phyloP scores from a whole-genome alignment of 208 protist genomes.

The Blastocrithidia nonstop region DNA sequence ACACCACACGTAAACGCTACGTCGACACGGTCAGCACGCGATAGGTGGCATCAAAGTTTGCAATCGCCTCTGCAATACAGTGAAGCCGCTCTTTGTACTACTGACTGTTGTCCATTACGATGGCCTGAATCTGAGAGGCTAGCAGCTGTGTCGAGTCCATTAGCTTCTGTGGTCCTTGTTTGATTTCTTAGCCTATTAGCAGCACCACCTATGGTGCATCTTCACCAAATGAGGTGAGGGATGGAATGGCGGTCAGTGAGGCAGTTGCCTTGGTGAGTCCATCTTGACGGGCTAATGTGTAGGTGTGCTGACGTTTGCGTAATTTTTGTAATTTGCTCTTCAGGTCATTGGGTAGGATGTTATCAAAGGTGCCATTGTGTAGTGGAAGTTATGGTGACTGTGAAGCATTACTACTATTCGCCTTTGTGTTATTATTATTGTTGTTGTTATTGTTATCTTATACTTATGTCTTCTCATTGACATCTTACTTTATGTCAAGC shows the following conservation, averaged over 20 bases:
- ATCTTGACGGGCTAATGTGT: conserved; percentile 56
- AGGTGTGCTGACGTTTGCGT: conserved; percentile 12
- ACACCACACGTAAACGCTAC: conserved; percentile 52
- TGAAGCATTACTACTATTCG: neutral
- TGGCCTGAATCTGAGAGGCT: conserved; percentile 27
- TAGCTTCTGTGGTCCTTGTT: conserved; percentile 16
- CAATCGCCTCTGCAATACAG: conserved; percentile 30
- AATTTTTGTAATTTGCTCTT: too few relatives aligned
- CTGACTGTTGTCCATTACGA: conserved; percentile 27
- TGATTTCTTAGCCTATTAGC: conserved; percentile 35
- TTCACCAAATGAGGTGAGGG: conserved; percentile 27
- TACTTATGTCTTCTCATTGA: neutral
- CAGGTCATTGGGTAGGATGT: too few relatives aligned
- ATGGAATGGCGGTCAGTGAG: conserved; percentile 35
- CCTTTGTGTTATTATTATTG: neutral
- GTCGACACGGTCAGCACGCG: conserved; percentile 56
- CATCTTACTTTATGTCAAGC: too few relatives aligned
- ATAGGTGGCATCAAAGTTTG: conserved; percentile 52
- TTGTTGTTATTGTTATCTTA: conserved; percentile 6
- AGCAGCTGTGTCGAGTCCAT: conserved; percentile 57
- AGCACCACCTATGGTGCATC: conserved; percentile 51
- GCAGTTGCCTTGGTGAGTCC: conserved; percentile 52
- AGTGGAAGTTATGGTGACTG: neutral
- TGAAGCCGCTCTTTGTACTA: conserved; percentile 45
- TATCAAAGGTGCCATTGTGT: neutral